Conservation (phyloP, 257 asterid genomes). For the Solanum gandarillasii region DNA sequence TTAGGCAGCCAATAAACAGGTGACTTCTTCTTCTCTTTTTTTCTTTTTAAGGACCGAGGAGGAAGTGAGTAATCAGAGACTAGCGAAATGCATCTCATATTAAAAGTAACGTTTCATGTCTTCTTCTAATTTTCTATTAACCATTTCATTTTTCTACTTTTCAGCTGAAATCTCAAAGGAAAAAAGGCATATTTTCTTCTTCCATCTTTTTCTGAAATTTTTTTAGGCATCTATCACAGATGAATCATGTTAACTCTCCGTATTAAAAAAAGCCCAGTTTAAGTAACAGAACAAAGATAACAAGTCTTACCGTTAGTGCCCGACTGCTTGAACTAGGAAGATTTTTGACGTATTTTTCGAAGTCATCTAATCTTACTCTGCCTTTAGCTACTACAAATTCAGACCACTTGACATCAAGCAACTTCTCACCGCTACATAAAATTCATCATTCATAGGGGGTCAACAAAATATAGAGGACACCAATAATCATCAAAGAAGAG, state of each 20-base stretch:
- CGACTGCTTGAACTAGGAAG: constrained; percentile 20
- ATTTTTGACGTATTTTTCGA: constrained; percentile 13
- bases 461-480: neutral
- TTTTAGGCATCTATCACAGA: neutral
- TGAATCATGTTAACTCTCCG: neutral
- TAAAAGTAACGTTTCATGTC: neutral
- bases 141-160: neutral
- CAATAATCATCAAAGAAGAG: neutral
- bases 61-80: neutral
- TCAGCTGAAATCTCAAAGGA: neutral
- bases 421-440: constrained; percentile 21
- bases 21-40: neutral
- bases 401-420: constrained; percentile 20
- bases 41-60: neutral
- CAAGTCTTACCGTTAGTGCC: constrained; percentile 18
- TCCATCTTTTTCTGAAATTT: neutral
- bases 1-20: neutral
- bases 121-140: neutral
- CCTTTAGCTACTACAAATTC: constrained; percentile 16
- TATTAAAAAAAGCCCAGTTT: neutral
- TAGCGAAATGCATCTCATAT: neutral
- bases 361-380: constrained; percentile 10
- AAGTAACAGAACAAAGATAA: neutral
- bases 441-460: neutral
- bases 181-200: neutral